Base-by-base conservation (phyloP, 257 asterid species). In the Primulina huaijiensis region DNA sequence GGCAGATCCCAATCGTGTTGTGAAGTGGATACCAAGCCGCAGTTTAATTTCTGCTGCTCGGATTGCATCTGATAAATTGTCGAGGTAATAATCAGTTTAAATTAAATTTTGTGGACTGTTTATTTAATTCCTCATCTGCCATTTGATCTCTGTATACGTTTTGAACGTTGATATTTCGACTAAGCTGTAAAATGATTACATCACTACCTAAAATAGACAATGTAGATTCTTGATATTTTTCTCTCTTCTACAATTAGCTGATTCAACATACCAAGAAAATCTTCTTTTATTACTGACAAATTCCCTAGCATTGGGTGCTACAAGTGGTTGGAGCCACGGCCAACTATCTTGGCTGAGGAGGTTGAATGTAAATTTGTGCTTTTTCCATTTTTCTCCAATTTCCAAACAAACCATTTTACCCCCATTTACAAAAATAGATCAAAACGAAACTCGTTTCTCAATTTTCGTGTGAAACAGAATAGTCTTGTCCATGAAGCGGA, bases 21-120 rank as follows among this genome's bases (percentile, higher is more conserved):
- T 92, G 80, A 87, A 86, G 78, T 92, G 85, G 85, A 82, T 88
- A 5, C 96, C 98, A 2, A 89, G 88, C 79, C 88, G 63, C 66
- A 81, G 83, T 70, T 70, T 83, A 69, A 82, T 90, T 33, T 69
- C 78, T 43, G 94, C 95, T 57, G 92, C 98, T 75, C 88, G 92
- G 71, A 74, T 88, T 61, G 97, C 92, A 46, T 85, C 97, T 31
- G 96, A 86, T 84, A 88, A 88, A 72, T 60, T 90, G 75, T 73
- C 88, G 78, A 83, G 96, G 97, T 92, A 83, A 70, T 63, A 25
- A 62, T 63, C 60, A 7, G 60, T 53, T 55, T 60, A 23, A 61
- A n/a, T 38, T 11, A 37, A 40, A 6, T 27, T 58, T 25, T 50
- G 31, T 55, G 46, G 5, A 43, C 52, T 29, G 2, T 35, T 21